Evolutionary conservation across 805 yeast species (phyloP), one percentile per base, ranked within the genome.

Genomic region (Barnettozyma populi): DNA sequence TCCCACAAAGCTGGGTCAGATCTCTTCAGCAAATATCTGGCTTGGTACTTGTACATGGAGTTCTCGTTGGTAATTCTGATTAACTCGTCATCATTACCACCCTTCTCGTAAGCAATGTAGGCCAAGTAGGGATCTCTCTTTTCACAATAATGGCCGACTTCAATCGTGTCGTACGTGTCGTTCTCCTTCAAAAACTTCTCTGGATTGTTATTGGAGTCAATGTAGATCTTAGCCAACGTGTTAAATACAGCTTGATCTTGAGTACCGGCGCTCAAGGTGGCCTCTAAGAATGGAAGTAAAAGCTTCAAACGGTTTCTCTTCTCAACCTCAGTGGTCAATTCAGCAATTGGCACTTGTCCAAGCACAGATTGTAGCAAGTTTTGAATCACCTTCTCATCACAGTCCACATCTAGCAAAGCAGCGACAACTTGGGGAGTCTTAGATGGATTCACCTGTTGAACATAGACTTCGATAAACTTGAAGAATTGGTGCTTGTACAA

Each of bases 51-150:
- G 78, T 86, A 94, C 99, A 94, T 94, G 59, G 94, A 80, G 68
- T 94, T 94, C 63, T 94, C 98, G 67, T 94, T 94, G 56, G 99
- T 94, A 68, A 94, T 90, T 63, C 79, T 76, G 61, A 94, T 80
- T 62, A 94, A 78, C 67, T 94, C 99, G 49, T 75, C 84, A 66
- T 94, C 97, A 60, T 92, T 90, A 46, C 77, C 74, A 64, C 99
- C 99, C 71, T 90, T 92, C 52, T 95, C 95, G 69, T 94, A 94
- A 45, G 97, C 95, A 70, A 94, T 94, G 69, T 89, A 94, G 25
- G 99, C 99, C 65, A 94, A 75, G 71, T 89, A 94, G 53, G 99
- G 99, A 64, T 94, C 99, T 70, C 99, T 86, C 80, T 88, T 92
- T 71, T 94, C 99, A 77, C 99, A 94, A 75, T 94, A 94, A 65